phyloP scores from a whole-genome alignment of 495 filamentous ascomycete genomes.

The Penicillium desertorum region DNA sequence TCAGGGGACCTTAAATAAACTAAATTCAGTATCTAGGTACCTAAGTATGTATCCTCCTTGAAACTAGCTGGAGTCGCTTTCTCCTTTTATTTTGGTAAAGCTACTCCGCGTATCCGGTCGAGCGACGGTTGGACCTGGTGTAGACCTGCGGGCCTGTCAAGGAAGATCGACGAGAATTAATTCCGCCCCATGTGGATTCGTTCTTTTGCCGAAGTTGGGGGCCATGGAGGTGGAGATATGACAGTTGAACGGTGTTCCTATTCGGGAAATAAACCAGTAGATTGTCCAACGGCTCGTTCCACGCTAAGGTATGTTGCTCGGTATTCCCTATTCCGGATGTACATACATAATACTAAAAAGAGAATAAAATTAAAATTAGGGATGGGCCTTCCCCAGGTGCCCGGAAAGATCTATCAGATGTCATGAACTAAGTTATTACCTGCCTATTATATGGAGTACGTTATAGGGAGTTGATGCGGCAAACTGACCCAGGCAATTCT shows the following conservation, averaged over 20 bases:
- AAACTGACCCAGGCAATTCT: background rate
- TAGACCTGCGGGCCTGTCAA: background rate
- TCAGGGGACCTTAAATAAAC: background rate
- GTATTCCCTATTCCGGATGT: too few relatives aligned
- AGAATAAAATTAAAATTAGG: background rate
- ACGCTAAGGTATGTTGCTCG: background rate
- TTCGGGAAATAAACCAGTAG: background rate
- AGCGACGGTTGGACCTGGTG: background rate
- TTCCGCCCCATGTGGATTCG: background rate
- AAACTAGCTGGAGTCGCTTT: background rate
- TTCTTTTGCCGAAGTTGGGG: background rate
- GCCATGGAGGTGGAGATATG: background rate
- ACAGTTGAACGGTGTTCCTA: background rate
- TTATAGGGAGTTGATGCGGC: background rate
- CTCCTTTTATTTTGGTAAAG: background rate
- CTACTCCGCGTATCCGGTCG: background rate
- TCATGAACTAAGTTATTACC: too few relatives aligned
- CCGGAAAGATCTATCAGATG: background rate
- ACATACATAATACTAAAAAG: too few relatives aligned
- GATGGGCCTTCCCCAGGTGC: background rate
- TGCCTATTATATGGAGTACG: too few relatives aligned
- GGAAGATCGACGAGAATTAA: background rate
- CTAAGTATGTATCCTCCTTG: too few relatives aligned
- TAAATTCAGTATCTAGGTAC: too few relatives aligned
- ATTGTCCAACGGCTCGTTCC: background rate